These are phyloP conservation scores for Penicillium alfredii DNA, from an alignment of 495 filamentous ascomycete species.

Conservation along the genomic window DNA sequence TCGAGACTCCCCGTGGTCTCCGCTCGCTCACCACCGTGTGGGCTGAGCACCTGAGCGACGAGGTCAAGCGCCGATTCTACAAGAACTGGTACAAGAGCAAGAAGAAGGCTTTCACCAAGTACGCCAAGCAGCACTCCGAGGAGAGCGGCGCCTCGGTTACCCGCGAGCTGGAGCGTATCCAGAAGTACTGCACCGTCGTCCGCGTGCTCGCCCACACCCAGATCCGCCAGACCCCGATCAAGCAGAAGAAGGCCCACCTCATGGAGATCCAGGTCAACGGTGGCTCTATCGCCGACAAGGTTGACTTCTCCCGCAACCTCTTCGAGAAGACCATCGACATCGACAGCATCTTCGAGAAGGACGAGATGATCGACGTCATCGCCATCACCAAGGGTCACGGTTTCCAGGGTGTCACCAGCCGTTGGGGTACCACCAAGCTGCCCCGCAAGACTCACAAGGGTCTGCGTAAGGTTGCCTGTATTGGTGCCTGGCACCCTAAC, in stretches of 20 bases:
- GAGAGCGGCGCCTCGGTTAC: constrained; percentile 80
- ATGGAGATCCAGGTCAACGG: constrained; percentile 99
- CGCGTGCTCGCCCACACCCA: constrained; percentile 99
- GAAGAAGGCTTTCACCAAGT: constrained; percentile 99
- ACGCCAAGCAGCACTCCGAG: constrained; percentile 99
- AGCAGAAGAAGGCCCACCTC: constrained; percentile 99
- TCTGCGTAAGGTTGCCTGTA: constrained; percentile 99
- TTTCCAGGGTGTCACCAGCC: constrained; percentile 91
- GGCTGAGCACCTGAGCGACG: constrained; percentile 98
- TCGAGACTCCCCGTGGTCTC: constrained; percentile 99
- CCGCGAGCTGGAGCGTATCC: constrained; percentile 98
- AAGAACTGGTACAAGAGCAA: constrained; percentile 99
- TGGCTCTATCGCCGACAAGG: constrained; percentile 89
- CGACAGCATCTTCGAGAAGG: constrained; percentile 94
- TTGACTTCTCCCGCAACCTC: constrained; percentile 84
- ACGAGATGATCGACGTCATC: constrained; percentile 99
- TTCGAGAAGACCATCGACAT: constrained; percentile 98
- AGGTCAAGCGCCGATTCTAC: constrained; percentile 99
- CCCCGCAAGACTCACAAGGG: constrained; percentile 99
- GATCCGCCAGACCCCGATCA: constrained; percentile 97
- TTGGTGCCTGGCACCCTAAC: constrained; percentile 99
- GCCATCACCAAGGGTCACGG: constrained; percentile 99
- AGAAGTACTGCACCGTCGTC: constrained; percentile 99
- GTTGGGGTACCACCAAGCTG: constrained; percentile 99
- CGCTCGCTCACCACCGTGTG: constrained; percentile 99